A percentile compares a stretch with the other conserved stretches of the same genome.
phyloP scores from a whole-genome alignment of 371 early-diverging fungal genomes.

The Chytridium lagenaria region DNA sequence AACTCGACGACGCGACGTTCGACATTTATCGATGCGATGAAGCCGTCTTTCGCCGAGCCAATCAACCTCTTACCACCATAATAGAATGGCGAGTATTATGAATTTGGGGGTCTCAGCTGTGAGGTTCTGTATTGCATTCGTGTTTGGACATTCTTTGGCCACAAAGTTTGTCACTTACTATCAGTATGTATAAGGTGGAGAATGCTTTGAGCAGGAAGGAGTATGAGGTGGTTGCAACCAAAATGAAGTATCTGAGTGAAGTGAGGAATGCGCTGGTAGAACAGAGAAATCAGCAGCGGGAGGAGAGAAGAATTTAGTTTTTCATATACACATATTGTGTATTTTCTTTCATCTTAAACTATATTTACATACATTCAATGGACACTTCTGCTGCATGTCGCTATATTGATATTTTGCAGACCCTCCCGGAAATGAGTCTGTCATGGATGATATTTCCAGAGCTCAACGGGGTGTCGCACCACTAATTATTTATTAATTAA shows the following conservation, averaged over 20 bases:
- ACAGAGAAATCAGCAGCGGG: neutral
- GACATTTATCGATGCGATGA: too few relatives aligned
- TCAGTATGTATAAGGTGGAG: neutral
- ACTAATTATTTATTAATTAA: too few relatives aligned
- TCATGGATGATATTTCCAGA: too few relatives aligned
- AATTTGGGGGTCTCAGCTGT: neutral
- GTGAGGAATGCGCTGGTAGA: neutral
- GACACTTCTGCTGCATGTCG: too few relatives aligned
- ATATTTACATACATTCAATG: too few relatives aligned
- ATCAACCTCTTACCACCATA: neutral
- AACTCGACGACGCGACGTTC: neutral
- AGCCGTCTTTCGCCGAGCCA: neutral
- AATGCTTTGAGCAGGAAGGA: neutral
- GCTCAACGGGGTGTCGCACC: too few relatives aligned
- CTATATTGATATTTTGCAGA: too few relatives aligned
- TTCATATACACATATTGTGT: too few relatives aligned
- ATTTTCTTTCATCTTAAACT: too few relatives aligned
- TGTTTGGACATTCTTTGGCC: neutral
- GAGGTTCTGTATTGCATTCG: slow-evolving; percentile 6
- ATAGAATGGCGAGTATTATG: neutral
- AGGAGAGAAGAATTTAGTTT: too few relatives aligned
- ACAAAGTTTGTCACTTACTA: neutral
- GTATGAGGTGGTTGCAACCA: neutral
- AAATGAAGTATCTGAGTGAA: neutral
- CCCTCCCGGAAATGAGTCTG: too few relatives aligned